Base-by-base conservation (phyloP, 2,329 filamentous ascomycete species). In the Neophaeococcomyces aloes region DNA sequence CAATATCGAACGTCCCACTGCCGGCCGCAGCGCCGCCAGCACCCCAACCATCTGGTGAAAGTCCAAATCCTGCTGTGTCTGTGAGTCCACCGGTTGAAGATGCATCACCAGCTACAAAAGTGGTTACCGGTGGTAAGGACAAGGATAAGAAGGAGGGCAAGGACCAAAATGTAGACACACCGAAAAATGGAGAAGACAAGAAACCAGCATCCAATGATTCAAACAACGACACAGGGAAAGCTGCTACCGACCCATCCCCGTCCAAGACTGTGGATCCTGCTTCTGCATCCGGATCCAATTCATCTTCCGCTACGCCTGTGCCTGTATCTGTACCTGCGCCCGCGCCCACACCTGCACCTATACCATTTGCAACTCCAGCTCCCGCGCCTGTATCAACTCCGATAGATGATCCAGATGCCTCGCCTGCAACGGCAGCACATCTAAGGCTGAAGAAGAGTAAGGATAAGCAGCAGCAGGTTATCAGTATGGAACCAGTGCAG, bases 1-100 rank as follows among this genome's bases (percentile, higher is more conserved):
- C 48, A 43, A 59, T 46, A 48, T 44, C 48, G 17, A 59, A 34
- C 27, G 23, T 23, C 8, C 21, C 45, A 25, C 8, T 45, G 13
- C 15, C 46, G 27, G 34, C 21, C 14, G 25, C 35, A 34, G 21
- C 14, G 21, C 42, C 43, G 13, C 31, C 32, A 13, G 19, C 27
- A 18, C 34, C 40, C 18, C 35, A 36, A 23, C 15, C 33, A 23
- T 29, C 50, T 23, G 36, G 31, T 15, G 17, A 37, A 11, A 21
- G 27, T 23, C 34, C 42, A 29, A 50, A 33, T 56, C 54, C 7
- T 53, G 55, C 44, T 49, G 53, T 35, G 56, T 54, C 42, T 50
- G 31, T 46, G 6, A 10, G 45, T 3, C 31, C 31, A n/a, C 43
- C 48, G 29, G 39, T 38, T 10, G 37, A 42, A 7, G 42, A 46